phyloP scores from a whole-genome alignment of 164 flowering plant genomes.

The Tetrastigma voinierianum region DNA sequence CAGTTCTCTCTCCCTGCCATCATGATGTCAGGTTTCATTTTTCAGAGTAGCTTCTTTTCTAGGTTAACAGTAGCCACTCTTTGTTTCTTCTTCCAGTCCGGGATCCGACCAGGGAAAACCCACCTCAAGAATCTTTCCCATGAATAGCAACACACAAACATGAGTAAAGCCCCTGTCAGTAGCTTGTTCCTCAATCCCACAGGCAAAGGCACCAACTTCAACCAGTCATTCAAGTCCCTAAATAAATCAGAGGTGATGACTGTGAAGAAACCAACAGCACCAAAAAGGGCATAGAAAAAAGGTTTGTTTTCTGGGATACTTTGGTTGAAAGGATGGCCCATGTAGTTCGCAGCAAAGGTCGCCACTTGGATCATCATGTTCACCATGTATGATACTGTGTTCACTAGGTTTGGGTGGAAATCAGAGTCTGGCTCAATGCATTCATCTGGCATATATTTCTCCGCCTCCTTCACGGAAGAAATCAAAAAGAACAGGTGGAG shows the following conservation, averaged over 20 bases:
- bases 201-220: slow-evolving; percentile 85
- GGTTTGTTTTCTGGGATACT: slow-evolving; percentile 88
- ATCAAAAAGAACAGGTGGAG: slow-evolving; percentile 75
- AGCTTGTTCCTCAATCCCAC: slow-evolving; percentile 60
- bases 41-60: slow-evolving; percentile 54
- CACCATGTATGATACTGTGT: slow-evolving; percentile 98
- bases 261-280: slow-evolving; percentile 72
- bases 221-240: slow-evolving; percentile 76
- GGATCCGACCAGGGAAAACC: slow-evolving; percentile 86
- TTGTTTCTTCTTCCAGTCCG: slow-evolving; percentile 72
- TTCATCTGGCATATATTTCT: slow-evolving; percentile 92
- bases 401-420: slow-evolving; percentile 90
- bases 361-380: slow-evolving; percentile 97
- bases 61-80: slow-evolving; percentile 33
- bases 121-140: slow-evolving; percentile 93
- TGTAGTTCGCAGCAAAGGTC: slow-evolving; percentile 96
- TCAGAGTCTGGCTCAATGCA: slow-evolving; percentile 94
- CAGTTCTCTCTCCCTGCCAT: not conserved
- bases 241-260: slow-evolving; percentile 79
- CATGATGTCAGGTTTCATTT: not conserved
- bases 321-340: slow-evolving; percentile 98
- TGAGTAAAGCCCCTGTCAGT: slow-evolving; percentile 66
- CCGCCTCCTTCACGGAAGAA: slow-evolving; percentile 85
- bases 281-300: slow-evolving; percentile 67
- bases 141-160: slow-evolving; percentile 62